These are phyloP conservation scores for Gynandropsis gynandra DNA, from an alignment of 345 rosid species.

Conservation along the genomic window DNA sequence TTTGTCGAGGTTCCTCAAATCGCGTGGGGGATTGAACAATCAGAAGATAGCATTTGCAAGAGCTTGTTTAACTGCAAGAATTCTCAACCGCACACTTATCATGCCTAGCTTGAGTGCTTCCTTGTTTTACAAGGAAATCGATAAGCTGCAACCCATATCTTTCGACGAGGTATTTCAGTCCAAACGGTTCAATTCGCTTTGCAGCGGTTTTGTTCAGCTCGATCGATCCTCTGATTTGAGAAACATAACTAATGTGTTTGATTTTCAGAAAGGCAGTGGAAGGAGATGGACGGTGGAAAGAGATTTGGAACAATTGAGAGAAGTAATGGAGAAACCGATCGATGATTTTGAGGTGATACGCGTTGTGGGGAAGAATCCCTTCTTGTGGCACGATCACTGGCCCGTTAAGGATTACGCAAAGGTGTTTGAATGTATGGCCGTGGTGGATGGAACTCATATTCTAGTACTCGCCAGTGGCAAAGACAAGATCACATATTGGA, in stretches of 20 bases:
- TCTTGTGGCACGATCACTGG: slow-evolving; percentile 99
- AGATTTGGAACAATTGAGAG: slow-evolving; percentile 66
- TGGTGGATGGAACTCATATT: slow-evolving; percentile 72
- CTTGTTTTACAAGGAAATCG: slow-evolving; percentile 82
- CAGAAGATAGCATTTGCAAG: slow-evolving; percentile 97
- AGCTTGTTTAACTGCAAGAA: slow-evolving; percentile 81
- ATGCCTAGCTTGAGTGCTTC: slow-evolving; percentile 95
- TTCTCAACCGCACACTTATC: slow-evolving; percentile 78
- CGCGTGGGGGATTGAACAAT: slow-evolving; percentile 94
- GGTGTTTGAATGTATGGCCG: slow-evolving; percentile 75
- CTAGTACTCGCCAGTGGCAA: slow-evolving; percentile 34
- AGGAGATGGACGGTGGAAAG: slow-evolving; percentile 83
- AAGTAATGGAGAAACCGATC: slow-evolving; percentile 19
- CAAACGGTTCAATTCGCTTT: slow-evolving; percentile 47
- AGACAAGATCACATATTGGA: too few relatives aligned
- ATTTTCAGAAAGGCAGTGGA: slow-evolving; percentile 87
- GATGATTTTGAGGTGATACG: slow-evolving; percentile 64
- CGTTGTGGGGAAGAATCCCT: slow-evolving; percentile 77
- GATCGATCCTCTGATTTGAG: slow-evolving; percentile 50
- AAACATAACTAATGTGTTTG: slow-evolving; percentile 37
- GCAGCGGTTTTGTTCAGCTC: slow-evolving; percentile 54
- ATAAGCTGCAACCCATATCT: slow-evolving; percentile 66
- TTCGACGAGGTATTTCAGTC: slow-evolving; percentile 75
- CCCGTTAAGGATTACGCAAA: slow-evolving; percentile 80
- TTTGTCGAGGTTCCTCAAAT: slow-evolving; percentile 90